Base-by-base conservation (phyloP, 208 protist species). In the Trichomonas tenax region DNA sequence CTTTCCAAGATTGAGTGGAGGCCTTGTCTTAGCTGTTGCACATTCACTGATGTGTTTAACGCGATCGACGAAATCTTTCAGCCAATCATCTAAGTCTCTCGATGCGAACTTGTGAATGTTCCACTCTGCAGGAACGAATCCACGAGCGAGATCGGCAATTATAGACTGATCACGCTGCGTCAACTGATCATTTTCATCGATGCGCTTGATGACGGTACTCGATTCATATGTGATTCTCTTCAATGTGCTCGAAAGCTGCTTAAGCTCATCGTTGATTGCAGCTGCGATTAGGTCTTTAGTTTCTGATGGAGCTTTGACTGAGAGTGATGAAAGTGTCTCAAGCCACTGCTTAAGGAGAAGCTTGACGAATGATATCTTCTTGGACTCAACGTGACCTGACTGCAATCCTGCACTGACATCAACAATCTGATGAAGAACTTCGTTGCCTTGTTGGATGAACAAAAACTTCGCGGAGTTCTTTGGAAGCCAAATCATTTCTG, bases 401-500 rank as follows among this genome's bases (percentile, higher is more conserved):
- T 34, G 17, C 2, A 8, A 8, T 21, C 86, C 86, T 15, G 44
- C 44, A 38, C 9, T 38, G n/a, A 93, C 44, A 0, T 0, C 45
- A 10, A 93, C 8, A 51, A 93, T 93, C 1, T 93, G 86, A 15
- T 93, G 40, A 38, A 93, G 44, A 48, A 40, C 46, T 93, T 93
- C 86, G 31, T 93, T 93, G 26, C 86, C 86, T 93, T 93, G 40
- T 38, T 93, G 86, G 17, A 93, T 93, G 44, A 93, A 93, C 6
- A 93, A 38, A 41, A 93, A 93, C 31, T 93, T 93, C 4, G 40
- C 86, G 15, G 26, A 38, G n/a, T 48, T 48, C 44, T 93, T 93
- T 15, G 86, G 86, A 58, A 93, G 44, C 86, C 86, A 93, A 17
- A 93, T 34, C 11, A 93, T 34, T 51, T 93, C 86, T 38, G 86